Evolutionary conservation across 75 land plant species (phyloP).

Genomic region (Chamaecyparis obtusa): DNA sequence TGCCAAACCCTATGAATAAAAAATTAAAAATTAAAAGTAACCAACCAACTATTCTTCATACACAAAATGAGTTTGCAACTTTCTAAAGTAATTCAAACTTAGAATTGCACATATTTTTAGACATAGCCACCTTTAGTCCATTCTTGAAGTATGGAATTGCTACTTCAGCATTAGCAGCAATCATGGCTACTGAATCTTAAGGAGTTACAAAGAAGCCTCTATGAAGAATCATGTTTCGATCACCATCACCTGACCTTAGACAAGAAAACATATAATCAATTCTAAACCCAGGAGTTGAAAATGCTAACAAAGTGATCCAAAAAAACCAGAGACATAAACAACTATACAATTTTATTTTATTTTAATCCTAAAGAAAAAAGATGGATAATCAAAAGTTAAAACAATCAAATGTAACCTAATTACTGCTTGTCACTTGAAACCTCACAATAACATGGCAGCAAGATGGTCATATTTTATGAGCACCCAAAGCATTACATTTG

Average conservation of each 20-base stretch:
- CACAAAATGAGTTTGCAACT: too few relatives aligned
- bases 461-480: background rate
- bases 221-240: conserved; percentile 97
- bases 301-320: background rate
- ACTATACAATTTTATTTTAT: background rate
- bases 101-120: too few relatives aligned
- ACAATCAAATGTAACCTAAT: background rate
- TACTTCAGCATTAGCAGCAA: too few relatives aligned
- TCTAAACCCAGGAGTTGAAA: background rate
- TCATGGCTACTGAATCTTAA: too few relatives aligned
- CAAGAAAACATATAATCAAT: background rate
- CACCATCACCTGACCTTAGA: conserved; percentile 77
- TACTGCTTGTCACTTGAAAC: background rate
- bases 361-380: background rate
- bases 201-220: too few relatives aligned
- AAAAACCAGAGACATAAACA: background rate
- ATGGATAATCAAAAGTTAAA: background rate
- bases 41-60: too few relatives aligned
- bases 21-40: conserved; percentile 36
- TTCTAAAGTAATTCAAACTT: too few relatives aligned
- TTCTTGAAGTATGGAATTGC: too few relatives aligned
- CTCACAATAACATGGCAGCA: background rate
- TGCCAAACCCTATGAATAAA: conserved; percentile 62
- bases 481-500: background rate
- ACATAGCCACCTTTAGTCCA: too few relatives aligned